Evolutionary conservation across 805 yeast species (phyloP), one percentile per base, ranked within the genome.

Genomic region (Saturnispora zaruensis): DNA sequence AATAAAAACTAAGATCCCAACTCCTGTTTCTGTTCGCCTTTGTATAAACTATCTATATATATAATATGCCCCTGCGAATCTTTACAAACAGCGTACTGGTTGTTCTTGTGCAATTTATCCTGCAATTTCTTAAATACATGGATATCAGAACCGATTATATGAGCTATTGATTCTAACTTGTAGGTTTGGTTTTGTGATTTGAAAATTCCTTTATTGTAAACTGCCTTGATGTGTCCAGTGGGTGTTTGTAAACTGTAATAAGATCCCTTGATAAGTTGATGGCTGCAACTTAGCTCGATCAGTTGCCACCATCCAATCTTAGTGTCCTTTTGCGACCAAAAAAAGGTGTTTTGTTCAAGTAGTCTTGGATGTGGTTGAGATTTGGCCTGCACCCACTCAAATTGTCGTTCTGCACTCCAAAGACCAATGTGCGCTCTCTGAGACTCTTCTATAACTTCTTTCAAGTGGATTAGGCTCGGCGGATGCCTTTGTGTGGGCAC

Each of bases 381-480:
- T 41, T 20, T 30, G 16, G 43, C 45, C 16, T 33, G 34, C n/a
- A 47, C 50, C 45, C 45, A 47, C 7, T 47, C 50, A n/a, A 47
- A 47, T 25, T 47, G 50, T 33, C 50, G n/a, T 34, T 34, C 18
- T 5, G 45, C 21, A n/a, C 14, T n/a, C 50, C 50, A 47, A 4
- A 47, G 37, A 6, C 20, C 36, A 3, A 7, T 14, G 5, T 34
- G 14, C 20, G 50, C 42, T 16, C 36, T 30, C 13, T 33, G 30
- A 18, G 41, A 44, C 24, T 47, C 50, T 6, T 16, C 25, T 4
- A 47, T 47, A 13, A 47, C 45, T 18, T 47, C 50, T 41, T 47
- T 25, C 24, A 47, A 33, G 9, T 47, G 50, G 13, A 45, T 13
- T 9, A 47, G 21, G 16, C 18, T 30, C 16, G 50, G 50, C 8